A percentile compares a stretch with the other conserved stretches of the same genome.
Conservation (phyloP, 352 stramenopile genomes). For the Plasmopara viticola region DNA sequence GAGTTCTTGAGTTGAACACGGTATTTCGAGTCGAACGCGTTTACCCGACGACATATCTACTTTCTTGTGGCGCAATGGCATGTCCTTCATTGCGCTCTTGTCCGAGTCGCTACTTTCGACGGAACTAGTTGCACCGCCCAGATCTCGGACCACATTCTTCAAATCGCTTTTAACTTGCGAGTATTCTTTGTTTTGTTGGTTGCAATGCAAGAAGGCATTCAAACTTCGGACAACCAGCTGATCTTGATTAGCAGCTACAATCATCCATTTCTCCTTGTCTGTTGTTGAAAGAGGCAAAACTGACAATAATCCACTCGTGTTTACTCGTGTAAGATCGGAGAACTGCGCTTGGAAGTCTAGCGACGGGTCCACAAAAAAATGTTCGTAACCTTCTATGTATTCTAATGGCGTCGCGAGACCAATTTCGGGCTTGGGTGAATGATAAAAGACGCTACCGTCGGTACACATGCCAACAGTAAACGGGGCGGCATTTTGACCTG, state of each 20-base stretch:
- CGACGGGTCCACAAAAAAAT: constrained; percentile 76
- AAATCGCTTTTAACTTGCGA: constrained; percentile 41
- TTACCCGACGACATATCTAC: neutral
- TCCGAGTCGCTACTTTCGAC: constrained; percentile 27
- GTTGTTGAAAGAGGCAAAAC: constrained; percentile 49
- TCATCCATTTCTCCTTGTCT: constrained; percentile 67
- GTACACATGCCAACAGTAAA: constrained; percentile 82
- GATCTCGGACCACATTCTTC: constrained; percentile 36
- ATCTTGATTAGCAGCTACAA: constrained; percentile 66
- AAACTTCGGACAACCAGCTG: constrained; percentile 66
- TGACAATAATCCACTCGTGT: constrained; percentile 56
- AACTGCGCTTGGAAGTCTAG: constrained; percentile 69
- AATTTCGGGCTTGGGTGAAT: constrained; percentile 40
- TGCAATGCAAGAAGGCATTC: constrained; percentile 56
- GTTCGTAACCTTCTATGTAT: constrained; percentile 75
- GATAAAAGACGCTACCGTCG: constrained; percentile 77
- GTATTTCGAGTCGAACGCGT: neutral
- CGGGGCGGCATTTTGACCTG: constrained; percentile 43
- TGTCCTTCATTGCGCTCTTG: constrained; percentile 14
- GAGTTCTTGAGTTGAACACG: constrained; percentile 6
- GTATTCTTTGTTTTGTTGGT: constrained; percentile 43
- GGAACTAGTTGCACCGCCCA: constrained; percentile 26
- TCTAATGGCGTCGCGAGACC: constrained; percentile 61
- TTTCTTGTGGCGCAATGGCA: constrained; percentile 9
- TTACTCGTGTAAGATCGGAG: constrained; percentile 70